A percentile compares a stretch with the other conserved stretches of the same genome.
phyloP scores from a whole-genome alignment of 768 basidiomycete genomes.

The Serendipita indica region DNA sequence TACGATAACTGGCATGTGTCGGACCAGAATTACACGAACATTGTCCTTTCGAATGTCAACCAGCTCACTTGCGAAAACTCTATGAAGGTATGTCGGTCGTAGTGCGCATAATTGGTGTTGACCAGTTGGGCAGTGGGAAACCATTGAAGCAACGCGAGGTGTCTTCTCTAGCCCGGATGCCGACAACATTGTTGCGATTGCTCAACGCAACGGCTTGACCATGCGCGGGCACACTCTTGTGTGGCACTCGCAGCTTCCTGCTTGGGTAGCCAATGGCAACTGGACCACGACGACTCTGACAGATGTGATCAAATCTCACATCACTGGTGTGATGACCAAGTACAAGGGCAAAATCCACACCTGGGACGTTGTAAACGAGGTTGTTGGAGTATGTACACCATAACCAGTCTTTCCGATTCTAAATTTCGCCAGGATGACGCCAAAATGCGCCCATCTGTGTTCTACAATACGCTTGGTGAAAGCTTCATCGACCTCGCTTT shows the following conservation, averaged over 20 bases:
- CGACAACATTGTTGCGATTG: not conserved
- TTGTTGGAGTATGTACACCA: constrained; percentile 32
- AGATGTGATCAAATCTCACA: constrained; percentile 13
- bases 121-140: not conserved
- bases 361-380: constrained; percentile 40
- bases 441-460: not conserved
- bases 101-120: not conserved
- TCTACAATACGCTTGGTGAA: not conserved
- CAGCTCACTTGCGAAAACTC: not conserved
- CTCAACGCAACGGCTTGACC: not conserved
- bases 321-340: constrained; percentile 11
- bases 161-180: not conserved
- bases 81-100: not conserved
- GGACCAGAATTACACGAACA: not conserved
- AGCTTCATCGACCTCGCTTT: not conserved
- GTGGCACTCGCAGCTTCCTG: not conserved
- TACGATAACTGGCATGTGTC: not conserved
- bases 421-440: not conserved
- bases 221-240: not conserved
- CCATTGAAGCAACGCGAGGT: not conserved
- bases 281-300: constrained; percentile 3
- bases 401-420: not conserved
- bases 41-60: not conserved
- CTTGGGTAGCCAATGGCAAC: not conserved
- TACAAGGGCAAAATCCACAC: constrained; percentile 13